These are phyloP conservation scores for Neofusicoccum sp. DNA, from an alignment of 2,329 filamentous ascomycete species.

Conservation along the genomic window DNA sequence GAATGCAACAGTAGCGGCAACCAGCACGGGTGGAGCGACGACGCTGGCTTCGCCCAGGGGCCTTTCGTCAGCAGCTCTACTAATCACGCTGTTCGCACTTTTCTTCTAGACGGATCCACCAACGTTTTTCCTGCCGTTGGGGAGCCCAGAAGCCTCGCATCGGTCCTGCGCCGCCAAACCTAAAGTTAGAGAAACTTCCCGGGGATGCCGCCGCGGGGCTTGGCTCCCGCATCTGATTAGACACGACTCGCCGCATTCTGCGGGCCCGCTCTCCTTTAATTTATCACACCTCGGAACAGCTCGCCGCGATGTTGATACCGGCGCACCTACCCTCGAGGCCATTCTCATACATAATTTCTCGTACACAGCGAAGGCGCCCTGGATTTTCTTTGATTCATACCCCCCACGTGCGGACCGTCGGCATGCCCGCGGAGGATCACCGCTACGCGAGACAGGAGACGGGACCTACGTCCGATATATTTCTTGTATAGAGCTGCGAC, in stretches of 20 bases:
- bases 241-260: constrained; percentile 1
- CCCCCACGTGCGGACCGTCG: not conserved
- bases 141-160: not conserved
- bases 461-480: not conserved
- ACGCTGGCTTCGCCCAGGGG: not conserved
- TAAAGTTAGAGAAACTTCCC: constrained; percentile 5
- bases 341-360: constrained; percentile 6
- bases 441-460: not conserved
- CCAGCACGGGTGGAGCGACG: constrained; percentile 25
- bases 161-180: not conserved
- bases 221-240: not conserved
- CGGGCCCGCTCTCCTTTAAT: constrained; percentile 12
- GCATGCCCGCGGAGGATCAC: not conserved
- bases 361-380: constrained; percentile 7
- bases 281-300: constrained; percentile 6
- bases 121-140: not conserved
- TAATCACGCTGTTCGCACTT: constrained; percentile 4
- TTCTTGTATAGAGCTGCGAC: not conserved
- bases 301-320: constrained; percentile 5
- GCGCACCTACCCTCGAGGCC: not conserved
- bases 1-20: constrained; percentile 47
- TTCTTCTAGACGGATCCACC: not conserved
- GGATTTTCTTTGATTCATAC: constrained; percentile 13
- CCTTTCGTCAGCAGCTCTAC: constrained; percentile 7
- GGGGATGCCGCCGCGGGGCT: not conserved